Base-by-base conservation (phyloP, 1,139 yeast genomes). In the Hanseniaspora gamundiae region DNA sequence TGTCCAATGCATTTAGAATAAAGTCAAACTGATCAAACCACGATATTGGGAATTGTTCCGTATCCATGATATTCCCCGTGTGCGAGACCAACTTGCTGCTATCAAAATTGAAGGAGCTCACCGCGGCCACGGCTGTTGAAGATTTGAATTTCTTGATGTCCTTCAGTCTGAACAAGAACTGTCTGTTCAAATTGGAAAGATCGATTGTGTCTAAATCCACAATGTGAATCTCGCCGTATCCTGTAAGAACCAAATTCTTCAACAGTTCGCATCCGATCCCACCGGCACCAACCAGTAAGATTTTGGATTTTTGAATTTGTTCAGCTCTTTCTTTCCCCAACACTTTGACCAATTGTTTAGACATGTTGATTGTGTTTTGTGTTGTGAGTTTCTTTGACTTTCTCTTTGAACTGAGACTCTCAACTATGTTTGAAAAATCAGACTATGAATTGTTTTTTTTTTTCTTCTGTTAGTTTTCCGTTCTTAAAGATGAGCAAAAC, bases 201-300 rank as follows among this genome's bases (percentile, higher is more conserved):
- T 94, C 95, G 52, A 93, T 85, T 4, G 97, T 91, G 60, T 93
- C 99, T 47, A 93, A 70, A 61, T 93, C 99, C 19, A 88, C 93
- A 24, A 93, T 73, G 56, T 88, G 95, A 45, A 93, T 81, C 55
- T 85, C 94, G 3, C 94, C 93, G 53, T 83, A 81, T 2, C 94
- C 94, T 52, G 86, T 72, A 50, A 88, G 65, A 7, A 87, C 78
- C 43, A 93, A 68, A 57, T 93, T 85, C 59, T 93, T 93, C 48
- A 93, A 68, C 36, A 93, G 67, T 61, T 93, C 99, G 61, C 97
- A 93, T 4, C 99, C 99, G 51, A 93, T 88, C n/a, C 99, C 99
- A 26, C 99, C 99, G 1, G 98, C 96, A 3, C 99, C 98, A 0
- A 93, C 95, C 67, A 93, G 69, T 40, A 93, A 67, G 19, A 91